Conservation (phyloP, 495 filamentous ascomycete genomes). For the Amphirosellinia nigrospora region DNA sequence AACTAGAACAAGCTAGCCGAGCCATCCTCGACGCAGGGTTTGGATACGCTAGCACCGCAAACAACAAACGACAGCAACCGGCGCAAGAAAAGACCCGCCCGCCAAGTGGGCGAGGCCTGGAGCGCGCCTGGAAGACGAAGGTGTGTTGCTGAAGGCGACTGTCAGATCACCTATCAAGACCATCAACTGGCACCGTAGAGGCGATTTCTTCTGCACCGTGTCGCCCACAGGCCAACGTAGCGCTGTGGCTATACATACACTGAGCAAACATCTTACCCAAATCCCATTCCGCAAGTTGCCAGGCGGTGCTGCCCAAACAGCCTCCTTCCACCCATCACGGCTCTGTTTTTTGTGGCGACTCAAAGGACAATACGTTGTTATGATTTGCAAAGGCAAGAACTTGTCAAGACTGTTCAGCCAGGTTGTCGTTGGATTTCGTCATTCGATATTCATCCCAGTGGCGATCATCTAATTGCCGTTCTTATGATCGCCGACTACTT, state of each 20-base stretch:
- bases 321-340: constrained; percentile 90
- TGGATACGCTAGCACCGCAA: constrained; percentile 80
- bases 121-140: constrained; percentile 71
- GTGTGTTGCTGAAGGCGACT: constrained; percentile 77
- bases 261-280: constrained; percentile 93
- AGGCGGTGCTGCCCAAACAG: constrained; percentile 82
- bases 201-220: constrained; percentile 93
- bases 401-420: constrained; percentile 89
- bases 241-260: constrained; percentile 94
- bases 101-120: constrained; percentile 84
- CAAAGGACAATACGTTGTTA: constrained; percentile 90
- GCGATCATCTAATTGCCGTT: constrained; percentile 91
- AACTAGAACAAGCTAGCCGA: constrained; percentile 73
- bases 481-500: constrained; percentile 89
- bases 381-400: constrained; percentile 85
- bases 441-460: constrained; percentile 89
- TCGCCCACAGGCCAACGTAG: constrained; percentile 76
- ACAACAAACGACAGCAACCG: constrained; percentile 56
- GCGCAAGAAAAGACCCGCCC: constrained; percentile 73
- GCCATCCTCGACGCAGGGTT: constrained; percentile 85
- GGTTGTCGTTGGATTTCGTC: constrained; percentile 94
- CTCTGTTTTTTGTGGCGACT: constrained; percentile 94
- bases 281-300: constrained; percentile 85
- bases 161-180: constrained; percentile 85
- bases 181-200: constrained; percentile 92